Evolutionary conservation across 148 eudicot species (phyloP).

Genomic region (Persicaria maculosa): DNA sequence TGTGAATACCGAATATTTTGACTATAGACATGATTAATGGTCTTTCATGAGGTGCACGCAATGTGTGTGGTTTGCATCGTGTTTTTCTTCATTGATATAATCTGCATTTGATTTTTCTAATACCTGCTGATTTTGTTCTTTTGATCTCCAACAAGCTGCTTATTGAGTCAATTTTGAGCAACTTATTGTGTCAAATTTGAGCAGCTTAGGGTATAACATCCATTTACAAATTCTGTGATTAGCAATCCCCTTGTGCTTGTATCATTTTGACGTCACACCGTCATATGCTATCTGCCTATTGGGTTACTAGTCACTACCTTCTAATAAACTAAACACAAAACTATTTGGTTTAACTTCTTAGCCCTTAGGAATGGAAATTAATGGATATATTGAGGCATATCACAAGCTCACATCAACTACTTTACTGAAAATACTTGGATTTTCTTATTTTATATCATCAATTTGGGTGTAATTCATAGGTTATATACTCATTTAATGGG

Average conservation of each 20-base stretch:
- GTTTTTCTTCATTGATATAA: too few species aligned
- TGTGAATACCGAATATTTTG: too few species aligned
- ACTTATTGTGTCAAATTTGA: too few species aligned
- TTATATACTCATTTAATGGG: background rate
- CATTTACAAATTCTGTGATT: slow-evolving; percentile 3
- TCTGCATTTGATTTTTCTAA: too few species aligned
- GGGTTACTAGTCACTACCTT: background rate
- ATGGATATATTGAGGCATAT: background rate
- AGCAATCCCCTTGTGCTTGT: background rate
- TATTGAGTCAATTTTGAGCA: too few species aligned
- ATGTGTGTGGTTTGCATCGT: too few species aligned
- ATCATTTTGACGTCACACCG: background rate
- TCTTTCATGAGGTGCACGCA: too few species aligned
- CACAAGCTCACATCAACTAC: background rate
- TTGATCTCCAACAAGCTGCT: too few species aligned
- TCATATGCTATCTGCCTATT: background rate
- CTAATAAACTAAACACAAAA: too few species aligned
- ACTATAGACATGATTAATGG: too few species aligned
- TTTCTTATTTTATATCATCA: background rate
- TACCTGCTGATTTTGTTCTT: too few species aligned
- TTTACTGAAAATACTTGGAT: background rate
- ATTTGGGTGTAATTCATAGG: background rate
- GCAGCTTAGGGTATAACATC: too few species aligned
- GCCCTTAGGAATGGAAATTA: background rate
- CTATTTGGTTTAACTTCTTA: background rate